Percentiles rank a stretch among this genome's conserved stretches.
Conservation (phyloP, 192 early-diverging fungal genomes). For the Podila epigama region DNA sequence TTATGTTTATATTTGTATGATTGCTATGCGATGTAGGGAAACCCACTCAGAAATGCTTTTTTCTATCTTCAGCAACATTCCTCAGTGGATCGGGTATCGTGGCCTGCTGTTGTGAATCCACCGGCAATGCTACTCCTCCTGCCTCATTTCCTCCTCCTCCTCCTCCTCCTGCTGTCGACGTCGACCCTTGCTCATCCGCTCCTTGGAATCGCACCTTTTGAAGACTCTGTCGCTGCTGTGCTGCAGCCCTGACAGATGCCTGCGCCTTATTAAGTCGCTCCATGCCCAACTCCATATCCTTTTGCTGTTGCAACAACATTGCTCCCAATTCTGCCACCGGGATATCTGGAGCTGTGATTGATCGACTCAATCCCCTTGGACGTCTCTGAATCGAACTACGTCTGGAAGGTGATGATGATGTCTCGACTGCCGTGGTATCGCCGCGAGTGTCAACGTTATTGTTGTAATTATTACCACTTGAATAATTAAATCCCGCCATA, state of each 20-base stretch:
- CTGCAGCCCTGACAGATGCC: constrained; percentile 20
- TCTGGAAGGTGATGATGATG: neutral
- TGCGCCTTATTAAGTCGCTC: constrained; percentile 38
- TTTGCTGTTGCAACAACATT: constrained; percentile 40
- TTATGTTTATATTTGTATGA: no score
- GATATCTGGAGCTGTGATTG: constrained; percentile 40
- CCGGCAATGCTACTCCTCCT: no score
- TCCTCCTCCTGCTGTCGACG: no score
- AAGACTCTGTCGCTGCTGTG: constrained; percentile 19
- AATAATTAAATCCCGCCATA: no score
- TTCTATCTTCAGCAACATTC: no score
- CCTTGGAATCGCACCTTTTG: constrained; percentile 29
- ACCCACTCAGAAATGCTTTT: no score
- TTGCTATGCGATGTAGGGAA: no score
- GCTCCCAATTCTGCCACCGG: constrained; percentile 46
- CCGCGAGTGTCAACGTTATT: no score
- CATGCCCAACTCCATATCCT: constrained; percentile 41
- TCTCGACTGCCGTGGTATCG: constrained; percentile 26
- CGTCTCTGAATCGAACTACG: constrained; percentile 20
- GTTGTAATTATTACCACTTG: no score
- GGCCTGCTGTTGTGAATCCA: no score
- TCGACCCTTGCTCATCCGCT: neutral
- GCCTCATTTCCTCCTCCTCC: no score
- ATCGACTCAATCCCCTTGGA: constrained; percentile 32
- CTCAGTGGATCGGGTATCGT: no score